Base-by-base conservation (phyloP, 805 yeast species). In the Wickerhamiella bombiphila region DNA sequence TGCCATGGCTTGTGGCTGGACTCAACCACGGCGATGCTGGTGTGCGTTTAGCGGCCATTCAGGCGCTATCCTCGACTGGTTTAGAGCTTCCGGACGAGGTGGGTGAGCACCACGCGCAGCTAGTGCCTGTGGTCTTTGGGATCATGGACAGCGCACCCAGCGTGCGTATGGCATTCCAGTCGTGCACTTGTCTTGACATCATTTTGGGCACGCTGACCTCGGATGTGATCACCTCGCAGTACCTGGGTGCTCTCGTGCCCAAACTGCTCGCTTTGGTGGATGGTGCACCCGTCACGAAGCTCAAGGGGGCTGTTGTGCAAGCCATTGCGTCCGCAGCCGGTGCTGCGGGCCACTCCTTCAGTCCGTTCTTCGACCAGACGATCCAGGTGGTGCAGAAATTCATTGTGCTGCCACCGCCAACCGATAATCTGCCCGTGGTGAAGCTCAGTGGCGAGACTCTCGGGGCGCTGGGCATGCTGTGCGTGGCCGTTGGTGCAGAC, bases 301-400 rank as follows among this genome's bases (percentile, higher is more conserved):
- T 63, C 39, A 60, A 60, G 54, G 78, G 86, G 17, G 72, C 93
- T 13, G 57, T 64, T 14, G 95, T 91, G 42, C 80, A 94, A 38
- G 95, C 96, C 29, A 81, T 91, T 57, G 97, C 97, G 39, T 86
- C 97, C 29, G 82, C 94, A 42, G 97, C 98, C 21, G 85, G 78
- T 55, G 94, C 97, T 40, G 74, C 94, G 32, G 95, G 96, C 60
- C 76, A 76, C 51, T 70, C 80, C 29, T 91, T 81, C 61, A 65
- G 70, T 42, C 96, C 97, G 42, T 91, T 70, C 65, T 88, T 88
- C 60, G 72, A 74, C 54, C 70, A 74, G 45, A 80, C 95, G 36
- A 74, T 88, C 49, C 75, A 76, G 56, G 72, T 70, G 45, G 69
- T 91, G 51, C 91, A 82, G 60, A 85, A 83, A 43, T 88, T 75